Evolutionary conservation across 2,329 filamentous ascomycete species (phyloP).

Genomic region (Metarhizium brunneum): DNA sequence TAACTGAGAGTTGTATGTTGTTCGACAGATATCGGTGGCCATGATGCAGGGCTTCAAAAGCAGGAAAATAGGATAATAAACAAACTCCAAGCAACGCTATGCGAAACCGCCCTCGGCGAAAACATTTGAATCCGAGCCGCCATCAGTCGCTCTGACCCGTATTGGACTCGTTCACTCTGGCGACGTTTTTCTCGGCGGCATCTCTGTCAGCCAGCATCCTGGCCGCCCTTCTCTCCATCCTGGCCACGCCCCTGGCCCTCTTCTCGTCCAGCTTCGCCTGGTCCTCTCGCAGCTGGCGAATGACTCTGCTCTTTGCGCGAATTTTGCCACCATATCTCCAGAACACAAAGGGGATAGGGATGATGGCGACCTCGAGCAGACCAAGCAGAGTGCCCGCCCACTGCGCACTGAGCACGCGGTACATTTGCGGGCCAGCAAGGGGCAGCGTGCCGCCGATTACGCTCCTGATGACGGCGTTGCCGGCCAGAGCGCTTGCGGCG

Average conservation of each 20-base stretch:
- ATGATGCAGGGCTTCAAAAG: too few species aligned
- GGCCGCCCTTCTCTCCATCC: slow-evolving; percentile 4
- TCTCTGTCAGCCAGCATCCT: not conserved
- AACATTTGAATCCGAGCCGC: too few species aligned
- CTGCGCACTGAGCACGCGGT: slow-evolving; percentile 56
- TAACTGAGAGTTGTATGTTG: too few species aligned
- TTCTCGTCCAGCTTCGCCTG: slow-evolving; percentile 26
- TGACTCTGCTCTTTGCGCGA: slow-evolving; percentile 39
- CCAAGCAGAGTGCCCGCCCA: slow-evolving; percentile 74
- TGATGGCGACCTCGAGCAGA: slow-evolving; percentile 60
- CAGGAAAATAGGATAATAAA: too few species aligned
- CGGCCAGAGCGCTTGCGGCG: slow-evolving; percentile 69
- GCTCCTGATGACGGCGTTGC: slow-evolving; percentile 66
- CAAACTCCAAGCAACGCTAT: too few species aligned
- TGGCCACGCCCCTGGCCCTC: slow-evolving; percentile 20
- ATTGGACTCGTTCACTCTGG: too few species aligned
- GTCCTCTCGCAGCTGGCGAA: slow-evolving; percentile 35
- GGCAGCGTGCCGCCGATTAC: slow-evolving; percentile 71
- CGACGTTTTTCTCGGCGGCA: too few species aligned
- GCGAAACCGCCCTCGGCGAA: too few species aligned
- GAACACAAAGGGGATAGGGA: slow-evolving; percentile 75
- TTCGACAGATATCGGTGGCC: too few species aligned
- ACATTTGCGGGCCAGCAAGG: slow-evolving; percentile 66
- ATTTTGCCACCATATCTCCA: slow-evolving; percentile 53
- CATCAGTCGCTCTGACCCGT: too few species aligned